Evolutionary conservation across 495 filamentous ascomycete genomes (phyloP), one percentile per base, ranked within the genome.

Genomic region (Aspergillus wentii): DNA sequence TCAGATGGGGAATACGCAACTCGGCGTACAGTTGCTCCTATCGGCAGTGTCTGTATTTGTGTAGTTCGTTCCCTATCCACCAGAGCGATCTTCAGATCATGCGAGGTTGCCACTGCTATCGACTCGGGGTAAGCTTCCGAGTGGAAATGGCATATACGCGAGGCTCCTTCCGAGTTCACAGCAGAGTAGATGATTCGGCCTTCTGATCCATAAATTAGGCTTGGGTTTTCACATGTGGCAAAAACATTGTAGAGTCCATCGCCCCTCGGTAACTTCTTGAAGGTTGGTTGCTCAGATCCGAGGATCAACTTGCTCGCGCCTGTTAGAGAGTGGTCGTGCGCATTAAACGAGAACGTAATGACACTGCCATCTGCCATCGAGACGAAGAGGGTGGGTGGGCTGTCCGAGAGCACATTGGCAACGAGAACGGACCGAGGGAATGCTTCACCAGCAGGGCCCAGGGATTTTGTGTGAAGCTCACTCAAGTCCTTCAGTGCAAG

Each of bases 351-450:
- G 57, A 90, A 99, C 1, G 85, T 95, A 32, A 92, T 75, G 8
- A 99, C 85, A 48, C 84, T 86, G 17, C 92, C 92, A 61, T 96
- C 91, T 15, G 91, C 88, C 80, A 95, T 87, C n/a, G 89, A 85
- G 17, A 95, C 70, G 43, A 99, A 88, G 2, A 99, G 64, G 0
- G 84, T 95, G 2, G 88, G 81, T 11, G 77, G 74, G 38, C 66
- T 68, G 19, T 71, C 56, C 9, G 57, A 55, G 10, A 95, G 71
- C 1, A 96, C 66, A 30, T 86, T 76, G 3, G 83, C 81, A 8
- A 97, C 68, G 2, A 85, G 76, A 3, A 97, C 74, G 31, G 88
- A 88, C 14, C 90, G 75, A 3, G 92, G 92, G 32, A 94, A 81
- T 7, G 85, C 82, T 9, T 80, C 76, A 14, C 68, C 66, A 16